A percentile compares a stretch with the other conserved stretches of the same genome.
Conservation (phyloP, 140 eudicot genomes). For the Ambrosia hybrid region DNA sequence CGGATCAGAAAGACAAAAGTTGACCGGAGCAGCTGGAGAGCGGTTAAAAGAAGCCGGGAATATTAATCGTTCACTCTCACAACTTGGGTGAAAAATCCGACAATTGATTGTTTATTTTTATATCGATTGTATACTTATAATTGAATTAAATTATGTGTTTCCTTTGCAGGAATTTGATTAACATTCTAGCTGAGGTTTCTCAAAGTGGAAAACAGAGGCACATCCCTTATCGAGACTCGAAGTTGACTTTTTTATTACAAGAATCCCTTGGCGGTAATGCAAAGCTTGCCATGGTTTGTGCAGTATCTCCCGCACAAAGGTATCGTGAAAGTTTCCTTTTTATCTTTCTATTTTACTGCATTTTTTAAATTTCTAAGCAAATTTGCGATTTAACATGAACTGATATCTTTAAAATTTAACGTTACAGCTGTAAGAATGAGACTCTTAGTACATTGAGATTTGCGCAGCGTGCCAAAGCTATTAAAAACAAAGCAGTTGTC, state of each 20-base stretch:
- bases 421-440: constrained; percentile 84
- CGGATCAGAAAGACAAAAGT: constrained; percentile 97
- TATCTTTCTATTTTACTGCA: neutral
- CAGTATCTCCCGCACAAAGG: constrained; percentile 94
- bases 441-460: constrained; percentile 92
- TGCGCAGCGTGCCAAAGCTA: constrained; percentile 94
- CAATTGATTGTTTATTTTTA: neutral
- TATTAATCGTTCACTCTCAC: constrained; percentile 95
- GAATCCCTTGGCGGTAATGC: constrained; percentile 99
- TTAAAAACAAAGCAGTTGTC: constrained; percentile 86
- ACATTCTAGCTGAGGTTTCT: constrained; percentile 92
- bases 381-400: neutral
- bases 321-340: constrained; percentile 7
- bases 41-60: constrained; percentile 99
- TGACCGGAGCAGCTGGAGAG: constrained; percentile 98
- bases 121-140: constrained; percentile 5
- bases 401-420: constrained; percentile 9
- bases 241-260: constrained; percentile 85
- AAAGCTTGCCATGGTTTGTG: constrained; percentile 94
- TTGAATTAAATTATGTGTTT: constrained; percentile 8
- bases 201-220: constrained; percentile 98
- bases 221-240: constrained; percentile 96
- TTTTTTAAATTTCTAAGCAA: neutral
- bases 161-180: constrained; percentile 75
- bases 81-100: constrained; percentile 69